Evolutionary conservation across 768 basidiomycete genomes (phyloP).

Genomic region (Suillus fuscotomentosus): DNA sequence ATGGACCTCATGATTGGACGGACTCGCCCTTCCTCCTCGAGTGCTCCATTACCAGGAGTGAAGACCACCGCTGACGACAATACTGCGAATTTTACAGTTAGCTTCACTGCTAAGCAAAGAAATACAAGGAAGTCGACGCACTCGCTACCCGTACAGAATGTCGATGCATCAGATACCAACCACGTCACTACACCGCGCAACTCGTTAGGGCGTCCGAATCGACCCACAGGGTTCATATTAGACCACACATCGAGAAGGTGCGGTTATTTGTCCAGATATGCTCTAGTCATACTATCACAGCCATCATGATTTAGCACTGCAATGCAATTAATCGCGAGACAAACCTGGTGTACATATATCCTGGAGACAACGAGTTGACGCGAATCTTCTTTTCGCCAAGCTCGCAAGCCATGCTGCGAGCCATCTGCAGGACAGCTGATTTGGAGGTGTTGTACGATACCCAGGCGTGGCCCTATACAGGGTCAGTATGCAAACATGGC

Average conservation of each 20-base stretch:
- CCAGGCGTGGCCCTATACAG: conserved; percentile 65
- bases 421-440: conserved; percentile 77
- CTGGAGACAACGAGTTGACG: conserved; percentile 75
- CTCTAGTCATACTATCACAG: conserved; percentile 64
- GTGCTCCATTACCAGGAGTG: conserved; percentile 25
- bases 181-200: conserved; percentile 68
- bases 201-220: conserved; percentile 72
- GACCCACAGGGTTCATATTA: conserved; percentile 62
- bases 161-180: conserved; percentile 74
- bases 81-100: conserved; percentile 13
- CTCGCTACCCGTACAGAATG: conserved; percentile 83
- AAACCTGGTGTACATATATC: conserved; percentile 71
- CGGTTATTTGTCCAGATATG: conserved; percentile 64
- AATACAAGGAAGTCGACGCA: conserved; percentile 34
- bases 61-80: conserved; percentile 31
- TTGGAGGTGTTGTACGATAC: conserved; percentile 78
- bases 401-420: conserved; percentile 79
- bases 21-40: neutral
- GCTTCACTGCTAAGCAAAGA: neutral
- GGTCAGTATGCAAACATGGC: conserved; percentile 6
- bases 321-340: conserved; percentile 10
- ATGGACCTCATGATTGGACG: no score
- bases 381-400: conserved; percentile 64
- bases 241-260: conserved; percentile 68
- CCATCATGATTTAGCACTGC: neutral